Evolutionary conservation across 78 protist genomes (phyloP), one percentile per base, ranked within the genome.

Genomic region (Dictyostelium capitatum): DNA sequence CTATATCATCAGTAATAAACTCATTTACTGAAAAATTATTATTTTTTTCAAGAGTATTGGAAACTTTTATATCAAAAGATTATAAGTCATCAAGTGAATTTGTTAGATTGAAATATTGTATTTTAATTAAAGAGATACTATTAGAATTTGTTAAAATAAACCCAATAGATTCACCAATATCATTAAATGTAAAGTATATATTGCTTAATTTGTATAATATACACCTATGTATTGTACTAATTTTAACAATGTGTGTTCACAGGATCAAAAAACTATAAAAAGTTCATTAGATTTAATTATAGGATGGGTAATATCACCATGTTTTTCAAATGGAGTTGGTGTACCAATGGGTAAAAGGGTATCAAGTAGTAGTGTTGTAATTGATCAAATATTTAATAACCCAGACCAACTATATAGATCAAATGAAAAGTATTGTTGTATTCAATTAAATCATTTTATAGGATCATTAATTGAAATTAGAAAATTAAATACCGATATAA

Each of bases 241-340:
- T 6, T 12, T 67, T 32, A 15, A 67, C 30, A 19, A 15, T 30
- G 6, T 67, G 47, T 30, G 6, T 67, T 15, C 17, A 67, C 30
- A 43, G 93, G 73, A 77, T 65, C 83, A 87, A 54, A 87, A 87
- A 77, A 41, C 69, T 25, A 48, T 87, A 6, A 87, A 87, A 64
- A 32, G 70, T 30, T 20, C 83, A 43, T 37, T 87, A 47, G 93
- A 87, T 77, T 62, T 87, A 53, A 70, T 87, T 19, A 64, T 87
- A 23, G 67, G 84, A 20, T 87, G 93, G 93, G 79, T 73, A 8
- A 50, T 87, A 53, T 51, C 79, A 64, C 93, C 93, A 19, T 46
- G 72, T 43, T 64, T 77, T 46, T 12, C 20, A 48, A 41, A 28
- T 12, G 84, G 84, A 28, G 25, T 87, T 59, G 93, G 93, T 10